These are phyloP conservation scores for Telfairia occidentalis DNA, from an alignment of 331 rosid species.

Conservation along the genomic window DNA sequence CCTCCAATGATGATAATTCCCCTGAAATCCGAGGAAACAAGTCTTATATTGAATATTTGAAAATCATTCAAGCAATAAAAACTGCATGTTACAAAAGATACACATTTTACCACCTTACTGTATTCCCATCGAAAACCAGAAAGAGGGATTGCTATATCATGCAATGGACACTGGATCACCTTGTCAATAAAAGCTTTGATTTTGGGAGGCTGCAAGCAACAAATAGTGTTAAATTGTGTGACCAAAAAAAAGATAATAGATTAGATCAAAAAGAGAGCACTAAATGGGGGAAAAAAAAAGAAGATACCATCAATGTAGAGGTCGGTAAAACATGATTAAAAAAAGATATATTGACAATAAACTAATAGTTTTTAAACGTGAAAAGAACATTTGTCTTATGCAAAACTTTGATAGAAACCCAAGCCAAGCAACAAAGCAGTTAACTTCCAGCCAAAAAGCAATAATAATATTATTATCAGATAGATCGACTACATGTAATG, in stretches of 20 bases:
- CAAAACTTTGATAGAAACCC: neutral
- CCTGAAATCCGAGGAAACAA: slow-evolving; percentile 44
- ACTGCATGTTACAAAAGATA: slow-evolving; percentile 2
- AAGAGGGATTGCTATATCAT: slow-evolving; percentile 89
- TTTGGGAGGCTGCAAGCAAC: slow-evolving; percentile 75
- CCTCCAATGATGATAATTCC: slow-evolving; percentile 98
- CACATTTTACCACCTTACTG: slow-evolving; percentile 49
- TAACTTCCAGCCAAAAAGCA: too few relatives aligned
- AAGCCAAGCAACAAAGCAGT: neutral
- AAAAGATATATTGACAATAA: neutral
- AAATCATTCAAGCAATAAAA: neutral
- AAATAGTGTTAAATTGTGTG: slow-evolving; percentile 12
- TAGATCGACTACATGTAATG: neutral
- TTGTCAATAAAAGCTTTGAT: slow-evolving; percentile 82
- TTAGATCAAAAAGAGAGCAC: neutral
- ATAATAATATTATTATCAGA: neutral
- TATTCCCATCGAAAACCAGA: slow-evolving; percentile 96
- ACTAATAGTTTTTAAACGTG: neutral
- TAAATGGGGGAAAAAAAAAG: neutral
- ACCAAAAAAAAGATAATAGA: neutral
- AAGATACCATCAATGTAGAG: neutral
- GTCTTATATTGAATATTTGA: neutral
- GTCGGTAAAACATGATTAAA: neutral
- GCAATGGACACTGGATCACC: slow-evolving; percentile 92
- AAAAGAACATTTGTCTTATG: neutral